These are phyloP conservation scores for Grifola frondosa DNA, from an alignment of 1,284 basidiomycete genomes.

Conservation along the genomic window DNA sequence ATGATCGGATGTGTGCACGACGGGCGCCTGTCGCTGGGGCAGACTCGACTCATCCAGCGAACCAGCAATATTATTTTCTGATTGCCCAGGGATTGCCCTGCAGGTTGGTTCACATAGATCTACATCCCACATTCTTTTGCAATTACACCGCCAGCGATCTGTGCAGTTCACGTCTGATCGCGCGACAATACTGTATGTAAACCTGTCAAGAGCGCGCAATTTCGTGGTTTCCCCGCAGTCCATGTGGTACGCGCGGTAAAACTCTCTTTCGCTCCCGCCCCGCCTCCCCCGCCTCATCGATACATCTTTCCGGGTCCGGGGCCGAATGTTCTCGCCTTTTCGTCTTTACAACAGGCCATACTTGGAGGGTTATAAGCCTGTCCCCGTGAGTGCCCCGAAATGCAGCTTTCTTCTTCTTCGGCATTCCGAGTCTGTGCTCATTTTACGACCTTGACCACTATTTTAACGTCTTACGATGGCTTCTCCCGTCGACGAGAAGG, in stretches of 20 bases:
- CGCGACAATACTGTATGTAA: not conserved
- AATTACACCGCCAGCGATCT: too few species aligned
- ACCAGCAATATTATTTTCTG: too few species aligned
- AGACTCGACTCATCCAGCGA: too few species aligned
- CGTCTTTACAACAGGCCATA: constrained; percentile 5
- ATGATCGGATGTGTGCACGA: too few species aligned
- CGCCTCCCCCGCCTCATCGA: constrained; percentile 11
- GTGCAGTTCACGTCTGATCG: not conserved
- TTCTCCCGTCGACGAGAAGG: constrained; percentile 13
- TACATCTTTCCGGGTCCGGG: constrained; percentile 10
- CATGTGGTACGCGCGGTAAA: constrained; percentile 4
- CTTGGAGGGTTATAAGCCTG: constrained; percentile 14
- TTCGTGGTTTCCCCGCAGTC: not conserved
- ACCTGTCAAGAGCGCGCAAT: not conserved
- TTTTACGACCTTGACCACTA: not conserved
- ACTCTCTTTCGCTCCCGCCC: constrained; percentile 6
- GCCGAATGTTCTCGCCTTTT: constrained; percentile 7
- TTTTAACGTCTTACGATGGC: constrained; percentile 7
- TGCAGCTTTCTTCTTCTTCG: constrained; percentile 5
- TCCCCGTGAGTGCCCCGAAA: constrained; percentile 19
- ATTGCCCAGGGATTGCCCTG: too few species aligned
- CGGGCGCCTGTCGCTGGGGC: too few species aligned
- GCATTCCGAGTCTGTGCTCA: constrained; percentile 9
- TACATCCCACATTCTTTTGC: too few species aligned
- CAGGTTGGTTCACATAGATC: too few species aligned